These are phyloP conservation scores for Diaporthe citriasiana DNA, from an alignment of 2,329 filamentous ascomycete species.

Conservation along the genomic window DNA sequence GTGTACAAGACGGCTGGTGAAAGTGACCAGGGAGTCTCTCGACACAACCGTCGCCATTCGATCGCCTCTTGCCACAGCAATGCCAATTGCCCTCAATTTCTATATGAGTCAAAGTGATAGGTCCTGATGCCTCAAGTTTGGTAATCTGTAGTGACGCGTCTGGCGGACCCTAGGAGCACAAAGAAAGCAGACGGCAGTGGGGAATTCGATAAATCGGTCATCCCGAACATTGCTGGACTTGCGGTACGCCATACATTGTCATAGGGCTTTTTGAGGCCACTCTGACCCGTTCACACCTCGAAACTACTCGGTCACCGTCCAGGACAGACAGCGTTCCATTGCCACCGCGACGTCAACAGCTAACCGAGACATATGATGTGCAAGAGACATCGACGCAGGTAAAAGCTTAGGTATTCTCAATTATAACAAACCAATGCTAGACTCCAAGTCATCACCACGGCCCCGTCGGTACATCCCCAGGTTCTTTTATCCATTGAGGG, in stretches of 20 bases:
- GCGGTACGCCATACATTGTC: no score
- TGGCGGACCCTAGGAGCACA: neutral
- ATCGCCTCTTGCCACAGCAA: neutral
- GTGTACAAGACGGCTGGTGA: neutral
- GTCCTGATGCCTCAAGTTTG: neutral
- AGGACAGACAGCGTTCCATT: no score
- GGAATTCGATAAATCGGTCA: neutral
- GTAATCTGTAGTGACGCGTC: neutral
- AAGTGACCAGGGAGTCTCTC: neutral
- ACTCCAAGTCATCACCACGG: slow-evolving; percentile 31
- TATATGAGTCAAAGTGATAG: no score
- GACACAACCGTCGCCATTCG: neutral
- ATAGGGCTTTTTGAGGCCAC: neutral
- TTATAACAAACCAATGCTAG: slow-evolving; percentile 38
- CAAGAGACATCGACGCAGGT: neutral
- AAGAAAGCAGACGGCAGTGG: neutral
- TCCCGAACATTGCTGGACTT: neutral
- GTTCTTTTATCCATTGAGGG: neutral
- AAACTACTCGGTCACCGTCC: neutral
- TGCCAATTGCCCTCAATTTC: neutral
- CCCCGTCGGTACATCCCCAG: slow-evolving; percentile 21
- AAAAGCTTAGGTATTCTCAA: slow-evolving; percentile 18
- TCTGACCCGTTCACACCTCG: neutral
- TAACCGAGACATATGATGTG: neutral
- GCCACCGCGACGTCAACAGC: no score